phyloP scores from a whole-genome alignment of 2,329 filamentous ascomycete species.

The Dactylonectria macrodidyma region DNA sequence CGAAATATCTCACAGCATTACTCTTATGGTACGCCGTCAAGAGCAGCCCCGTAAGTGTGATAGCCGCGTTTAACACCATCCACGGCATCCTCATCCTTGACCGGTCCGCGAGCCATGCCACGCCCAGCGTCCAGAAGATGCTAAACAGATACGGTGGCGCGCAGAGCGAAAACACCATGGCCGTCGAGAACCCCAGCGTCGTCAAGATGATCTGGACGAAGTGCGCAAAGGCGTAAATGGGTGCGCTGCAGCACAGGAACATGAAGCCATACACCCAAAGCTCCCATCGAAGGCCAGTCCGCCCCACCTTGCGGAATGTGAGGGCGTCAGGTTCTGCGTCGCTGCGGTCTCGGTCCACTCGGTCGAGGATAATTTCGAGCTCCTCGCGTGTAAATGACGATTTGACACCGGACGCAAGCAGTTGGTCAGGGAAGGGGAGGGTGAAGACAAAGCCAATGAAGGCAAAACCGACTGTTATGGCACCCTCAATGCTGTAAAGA shows the following conservation, averaged over 20 bases:
- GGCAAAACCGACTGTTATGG: conserved; percentile 13
- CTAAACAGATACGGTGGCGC: conserved; percentile 54
- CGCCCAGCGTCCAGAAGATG: conserved; percentile 50
- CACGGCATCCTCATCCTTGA: conserved; percentile 48
- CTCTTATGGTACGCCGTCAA: conserved; percentile 36
- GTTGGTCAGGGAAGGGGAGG: conserved; percentile 31
- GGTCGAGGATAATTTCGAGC: conserved; percentile 46
- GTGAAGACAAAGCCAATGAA: conserved; percentile 24
- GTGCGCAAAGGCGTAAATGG: conserved; percentile 73
- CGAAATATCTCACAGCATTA: conserved; percentile 50
- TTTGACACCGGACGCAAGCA: conserved; percentile 26
- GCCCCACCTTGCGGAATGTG: conserved; percentile 51
- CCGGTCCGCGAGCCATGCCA: conserved; percentile 53
- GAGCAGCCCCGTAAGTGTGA: conserved; percentile 34
- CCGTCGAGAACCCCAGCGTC: conserved; percentile 44
- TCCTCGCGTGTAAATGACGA: conserved; percentile 45
- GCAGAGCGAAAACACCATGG: conserved; percentile 51
- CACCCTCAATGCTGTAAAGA: conserved; percentile 14
- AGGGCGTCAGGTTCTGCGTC: conserved; percentile 58
- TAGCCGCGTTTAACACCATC: conserved; percentile 40
- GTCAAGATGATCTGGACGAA: conserved; percentile 74
- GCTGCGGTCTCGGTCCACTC: conserved; percentile 58
- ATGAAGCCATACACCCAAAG: conserved; percentile 58
- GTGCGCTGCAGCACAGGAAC: conserved; percentile 65
- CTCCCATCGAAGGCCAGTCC: conserved; percentile 55